A percentile compares a stretch with the other conserved stretches of the same genome.
Conservation (phyloP, 257 asterid genomes). For the Leptodermis oblonga region DNA sequence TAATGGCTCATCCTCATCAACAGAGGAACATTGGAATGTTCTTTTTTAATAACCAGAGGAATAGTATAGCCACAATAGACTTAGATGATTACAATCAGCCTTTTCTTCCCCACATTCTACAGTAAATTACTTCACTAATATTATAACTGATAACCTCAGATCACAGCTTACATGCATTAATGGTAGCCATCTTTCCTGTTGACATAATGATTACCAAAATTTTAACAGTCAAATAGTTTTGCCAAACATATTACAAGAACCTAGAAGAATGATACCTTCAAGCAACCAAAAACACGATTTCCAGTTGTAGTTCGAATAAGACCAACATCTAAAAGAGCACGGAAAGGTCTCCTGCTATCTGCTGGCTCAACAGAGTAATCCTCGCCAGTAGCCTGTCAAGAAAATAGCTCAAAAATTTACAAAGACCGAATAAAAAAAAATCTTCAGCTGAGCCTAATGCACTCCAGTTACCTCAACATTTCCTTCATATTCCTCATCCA, state of each 20-base stretch:
- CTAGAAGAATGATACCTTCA: constrained; percentile 40
- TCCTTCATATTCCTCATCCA: constrained; percentile 69
- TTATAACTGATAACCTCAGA: background rate
- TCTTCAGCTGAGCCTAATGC: background rate
- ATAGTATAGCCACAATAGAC: background rate
- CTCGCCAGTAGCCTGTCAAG: constrained; percentile 56
- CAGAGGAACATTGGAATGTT: background rate
- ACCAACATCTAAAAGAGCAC: constrained; percentile 69
- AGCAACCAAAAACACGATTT: constrained; percentile 72
- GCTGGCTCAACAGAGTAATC: constrained; percentile 72
- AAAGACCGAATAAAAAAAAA: background rate
- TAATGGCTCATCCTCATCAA: background rate
- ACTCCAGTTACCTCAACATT: constrained; percentile 52
- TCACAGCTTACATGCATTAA: background rate
- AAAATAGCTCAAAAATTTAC: background rate
- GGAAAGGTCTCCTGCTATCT: constrained; percentile 63
- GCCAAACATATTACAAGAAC: background rate
- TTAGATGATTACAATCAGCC: background rate
- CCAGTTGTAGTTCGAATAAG: constrained; percentile 62
- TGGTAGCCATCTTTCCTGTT: background rate
- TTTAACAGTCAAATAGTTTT: background rate
- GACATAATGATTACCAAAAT: background rate
- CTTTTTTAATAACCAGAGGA: background rate
- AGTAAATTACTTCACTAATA: background rate
- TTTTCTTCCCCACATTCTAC: no score